phyloP scores from a whole-genome alignment of 1,284 basidiomycete species.

The Anthracocystis walkeri region DNA sequence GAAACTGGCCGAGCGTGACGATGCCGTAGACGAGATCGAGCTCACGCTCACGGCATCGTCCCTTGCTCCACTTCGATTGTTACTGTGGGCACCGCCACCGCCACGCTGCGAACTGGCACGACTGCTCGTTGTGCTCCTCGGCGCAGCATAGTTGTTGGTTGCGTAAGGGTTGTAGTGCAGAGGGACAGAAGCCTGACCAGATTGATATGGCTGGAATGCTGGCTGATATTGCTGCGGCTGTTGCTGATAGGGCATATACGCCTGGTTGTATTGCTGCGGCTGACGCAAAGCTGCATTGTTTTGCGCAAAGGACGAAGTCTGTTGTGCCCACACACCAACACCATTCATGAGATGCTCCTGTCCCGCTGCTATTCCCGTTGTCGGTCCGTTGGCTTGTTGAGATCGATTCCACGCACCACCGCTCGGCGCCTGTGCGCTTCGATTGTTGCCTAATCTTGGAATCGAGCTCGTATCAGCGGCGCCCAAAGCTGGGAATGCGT shows the following conservation, averaged over 20 bases:
- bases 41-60: slow-evolving; percentile 31
- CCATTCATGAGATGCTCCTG: slow-evolving; percentile 26
- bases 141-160: slow-evolving; percentile 1
- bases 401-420: slow-evolving; percentile 15
- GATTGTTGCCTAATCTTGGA: neutral
- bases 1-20: slow-evolving; percentile 33
- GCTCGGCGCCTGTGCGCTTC: neutral
- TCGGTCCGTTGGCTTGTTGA: neutral
- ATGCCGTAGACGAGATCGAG: slow-evolving; percentile 26
- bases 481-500: slow-evolving; percentile 29
- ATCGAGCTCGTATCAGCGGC: neutral
- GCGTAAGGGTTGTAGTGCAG: slow-evolving; percentile 8
- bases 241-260: neutral
- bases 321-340: slow-evolving; percentile 40
- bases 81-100: neutral
- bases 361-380: slow-evolving; percentile 1
- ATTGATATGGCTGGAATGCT: slow-evolving; percentile 4
- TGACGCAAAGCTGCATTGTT: slow-evolving; percentile 8
- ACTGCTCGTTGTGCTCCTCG: slow-evolving; percentile 27
- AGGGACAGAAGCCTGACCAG: slow-evolving; percentile 4
- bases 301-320: slow-evolving; percentile 19
- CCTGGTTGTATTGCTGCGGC: slow-evolving; percentile 6
- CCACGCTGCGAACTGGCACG: slow-evolving; percentile 33
- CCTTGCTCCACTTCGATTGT: slow-evolving; percentile 2
- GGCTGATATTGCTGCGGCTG: slow-evolving; percentile 6